These are phyloP conservation scores for Pythium angustatum DNA, from an alignment of 352 stramenopile genomes.

Conservation along the genomic window DNA sequence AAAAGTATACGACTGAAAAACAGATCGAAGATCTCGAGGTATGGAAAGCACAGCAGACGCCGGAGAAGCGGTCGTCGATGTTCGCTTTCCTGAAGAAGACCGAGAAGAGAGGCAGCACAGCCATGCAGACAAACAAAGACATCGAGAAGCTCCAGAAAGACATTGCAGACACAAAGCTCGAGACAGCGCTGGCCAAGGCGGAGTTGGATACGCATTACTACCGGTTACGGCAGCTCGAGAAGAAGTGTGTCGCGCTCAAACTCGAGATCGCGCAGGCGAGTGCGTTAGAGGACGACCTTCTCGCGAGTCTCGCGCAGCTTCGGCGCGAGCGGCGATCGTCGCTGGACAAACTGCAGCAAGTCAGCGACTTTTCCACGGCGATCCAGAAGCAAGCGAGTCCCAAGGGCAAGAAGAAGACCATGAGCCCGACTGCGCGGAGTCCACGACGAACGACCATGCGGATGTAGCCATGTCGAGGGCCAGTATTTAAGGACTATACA, in stretches of 20 bases:
- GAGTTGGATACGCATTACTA: slow-evolving; percentile 67
- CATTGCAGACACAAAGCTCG: slow-evolving; percentile 65
- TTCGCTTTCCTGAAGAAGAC: slow-evolving; percentile 21
- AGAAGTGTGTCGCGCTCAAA: slow-evolving; percentile 59
- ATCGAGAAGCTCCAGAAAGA: slow-evolving; percentile 64
- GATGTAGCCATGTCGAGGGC: slow-evolving; percentile 10
- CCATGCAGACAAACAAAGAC: slow-evolving; percentile 47
- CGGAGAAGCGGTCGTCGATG: slow-evolving; percentile 28
- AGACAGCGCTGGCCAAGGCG: slow-evolving; percentile 52
- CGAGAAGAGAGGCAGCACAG: slow-evolving; percentile 6
- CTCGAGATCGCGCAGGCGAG: slow-evolving; percentile 64
- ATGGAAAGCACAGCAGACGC: slow-evolving; percentile 44
- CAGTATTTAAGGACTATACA: slow-evolving; percentile 14
- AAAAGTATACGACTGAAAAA: slow-evolving; percentile 71
- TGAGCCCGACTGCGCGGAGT: slow-evolving; percentile 10
- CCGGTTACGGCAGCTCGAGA: slow-evolving; percentile 55
- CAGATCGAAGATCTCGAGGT: slow-evolving; percentile 61
- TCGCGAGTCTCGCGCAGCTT: slow-evolving; percentile 54
- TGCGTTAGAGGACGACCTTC: slow-evolving; percentile 64
- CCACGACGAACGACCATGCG: slow-evolving; percentile 9
- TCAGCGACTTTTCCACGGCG: slow-evolving; percentile 47
- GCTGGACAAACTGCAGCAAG: slow-evolving; percentile 58
- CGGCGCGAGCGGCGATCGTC: slow-evolving; percentile 43
- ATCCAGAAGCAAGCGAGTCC: slow-evolving; percentile 24
- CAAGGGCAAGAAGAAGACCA: slow-evolving; percentile 15